phyloP scores from a whole-genome alignment of 352 stramenopile species.

The Peronospora farinosa region DNA sequence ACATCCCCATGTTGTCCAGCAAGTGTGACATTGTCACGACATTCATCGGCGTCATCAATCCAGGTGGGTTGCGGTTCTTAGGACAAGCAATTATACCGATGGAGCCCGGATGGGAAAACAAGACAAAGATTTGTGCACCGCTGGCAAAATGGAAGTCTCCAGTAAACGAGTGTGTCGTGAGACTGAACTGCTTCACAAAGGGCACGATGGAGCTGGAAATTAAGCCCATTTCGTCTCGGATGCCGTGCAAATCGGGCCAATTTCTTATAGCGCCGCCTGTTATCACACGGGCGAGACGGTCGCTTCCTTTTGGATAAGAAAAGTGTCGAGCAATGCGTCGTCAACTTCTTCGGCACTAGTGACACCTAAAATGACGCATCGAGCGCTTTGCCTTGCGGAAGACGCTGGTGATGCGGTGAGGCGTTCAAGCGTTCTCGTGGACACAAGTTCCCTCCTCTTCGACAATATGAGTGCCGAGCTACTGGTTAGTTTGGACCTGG shows the following conservation, averaged over 20 bases:
- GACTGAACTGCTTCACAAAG: conserved; percentile 59
- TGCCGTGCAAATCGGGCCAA: conserved; percentile 64
- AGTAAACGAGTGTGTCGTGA: conserved; percentile 57
- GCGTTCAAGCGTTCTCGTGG: conserved; percentile 71
- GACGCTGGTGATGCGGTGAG: conserved; percentile 62
- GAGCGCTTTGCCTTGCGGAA: conserved; percentile 45
- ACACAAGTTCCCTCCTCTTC: conserved; percentile 75
- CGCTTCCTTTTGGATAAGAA: conserved; percentile 64
- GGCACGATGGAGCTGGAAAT: too few relatives aligned
- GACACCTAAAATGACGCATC: conserved; percentile 32
- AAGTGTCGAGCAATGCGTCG: conserved; percentile 34
- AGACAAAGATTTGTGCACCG: conserved; percentile 31
- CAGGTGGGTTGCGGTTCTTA: conserved; percentile 51
- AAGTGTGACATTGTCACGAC: conserved; percentile 78
- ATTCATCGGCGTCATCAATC: conserved; percentile 57
- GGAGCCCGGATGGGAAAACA: conserved; percentile 57
- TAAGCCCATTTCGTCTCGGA: conserved; percentile 39
- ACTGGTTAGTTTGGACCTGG: too few relatives aligned
- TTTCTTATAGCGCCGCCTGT: conserved; percentile 59
- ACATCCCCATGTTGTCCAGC: conserved; percentile 74
- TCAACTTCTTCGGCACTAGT: conserved; percentile 34
- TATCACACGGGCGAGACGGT: conserved; percentile 33
- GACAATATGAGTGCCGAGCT: too few relatives aligned
- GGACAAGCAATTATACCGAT: conserved; percentile 57
- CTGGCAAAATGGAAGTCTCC: conserved; percentile 78